phyloP scores from a whole-genome alignment of 208 protist species.

The Crithidia mellificae region DNA sequence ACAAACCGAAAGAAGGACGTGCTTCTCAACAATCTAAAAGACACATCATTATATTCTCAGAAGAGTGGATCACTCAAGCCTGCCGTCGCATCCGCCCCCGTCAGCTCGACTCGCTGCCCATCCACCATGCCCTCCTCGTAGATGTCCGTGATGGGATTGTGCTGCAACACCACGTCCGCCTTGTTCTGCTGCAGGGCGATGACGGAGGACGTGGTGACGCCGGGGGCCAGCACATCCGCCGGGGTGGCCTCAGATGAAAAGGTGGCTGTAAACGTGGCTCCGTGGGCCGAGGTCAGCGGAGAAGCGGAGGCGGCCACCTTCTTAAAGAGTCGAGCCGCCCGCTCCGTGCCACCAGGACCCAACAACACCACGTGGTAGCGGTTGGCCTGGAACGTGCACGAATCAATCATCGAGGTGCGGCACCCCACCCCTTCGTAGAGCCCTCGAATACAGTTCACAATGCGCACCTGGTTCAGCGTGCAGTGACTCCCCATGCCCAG shows the following conservation, averaged over 20 bases:
- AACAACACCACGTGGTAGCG: slow-evolving; percentile 65
- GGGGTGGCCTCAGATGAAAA: slow-evolving; percentile 6
- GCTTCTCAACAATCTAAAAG: not conserved
- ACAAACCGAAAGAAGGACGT: slow-evolving; percentile 7
- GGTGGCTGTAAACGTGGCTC: not conserved
- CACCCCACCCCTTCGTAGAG: slow-evolving; percentile 73
- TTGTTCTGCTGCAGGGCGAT: slow-evolving; percentile 28
- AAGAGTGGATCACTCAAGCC: slow-evolving; percentile 62
- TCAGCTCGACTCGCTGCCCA: slow-evolving; percentile 38
- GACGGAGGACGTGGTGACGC: slow-evolving; percentile 20
- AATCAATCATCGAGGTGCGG: slow-evolving; percentile 16
- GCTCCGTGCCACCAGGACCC: slow-evolving; percentile 32
- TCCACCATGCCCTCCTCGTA: slow-evolving; percentile 51
- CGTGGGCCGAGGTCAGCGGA: not conserved
- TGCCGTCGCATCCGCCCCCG: slow-evolving; percentile 37
- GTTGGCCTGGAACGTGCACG: slow-evolving; percentile 49
- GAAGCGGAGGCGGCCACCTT: not conserved
- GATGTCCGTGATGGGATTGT: slow-evolving; percentile 61
- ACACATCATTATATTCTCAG: slow-evolving; percentile 12
- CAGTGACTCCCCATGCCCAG: slow-evolving; percentile 50
- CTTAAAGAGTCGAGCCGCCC: slow-evolving; percentile 12
- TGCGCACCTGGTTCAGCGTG: slow-evolving; percentile 28
- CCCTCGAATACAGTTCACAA: slow-evolving; percentile 62
- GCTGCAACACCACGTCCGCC: slow-evolving; percentile 57
- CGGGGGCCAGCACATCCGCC: slow-evolving; percentile 25